These are phyloP conservation scores for Microstegium vimineum DNA, from an alignment of 176 grass and related monocot genomes.

Conservation along the genomic window DNA sequence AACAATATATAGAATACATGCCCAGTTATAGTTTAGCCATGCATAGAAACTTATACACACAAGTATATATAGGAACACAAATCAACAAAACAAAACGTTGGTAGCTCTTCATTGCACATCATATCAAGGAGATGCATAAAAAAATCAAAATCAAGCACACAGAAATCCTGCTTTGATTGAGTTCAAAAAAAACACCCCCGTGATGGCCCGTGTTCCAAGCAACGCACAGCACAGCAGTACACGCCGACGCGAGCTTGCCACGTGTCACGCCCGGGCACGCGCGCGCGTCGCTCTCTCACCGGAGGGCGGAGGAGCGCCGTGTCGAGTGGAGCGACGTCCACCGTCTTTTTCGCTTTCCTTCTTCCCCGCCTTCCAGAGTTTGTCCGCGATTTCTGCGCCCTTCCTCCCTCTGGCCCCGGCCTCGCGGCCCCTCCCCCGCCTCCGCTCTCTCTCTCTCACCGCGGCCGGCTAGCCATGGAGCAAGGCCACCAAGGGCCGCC, in stretches of 20 bases:
- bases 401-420: neutral
- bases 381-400: neutral
- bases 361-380: neutral
- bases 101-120: no score
- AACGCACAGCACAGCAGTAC: neutral
- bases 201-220: no score
- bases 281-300: neutral
- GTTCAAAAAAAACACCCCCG: no score
- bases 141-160: no score
- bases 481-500: neutral
- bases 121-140: no score
- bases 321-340: conserved; percentile 17
- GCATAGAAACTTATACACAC: no score
- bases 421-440: neutral
- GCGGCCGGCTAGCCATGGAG: conserved; percentile 4
- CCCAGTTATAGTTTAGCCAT: no score
- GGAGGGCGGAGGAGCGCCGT: conserved; percentile 10
- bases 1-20: no score
- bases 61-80: no score
- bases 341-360: neutral
- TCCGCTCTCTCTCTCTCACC: neutral
- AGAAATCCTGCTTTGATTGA: no score
- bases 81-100: no score
- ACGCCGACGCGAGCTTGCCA: conserved; percentile 5
- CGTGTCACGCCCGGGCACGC: neutral